These are phyloP conservation scores for Peziza echinospora DNA, from an alignment of 495 filamentous ascomycete species.

Conservation along the genomic window DNA sequence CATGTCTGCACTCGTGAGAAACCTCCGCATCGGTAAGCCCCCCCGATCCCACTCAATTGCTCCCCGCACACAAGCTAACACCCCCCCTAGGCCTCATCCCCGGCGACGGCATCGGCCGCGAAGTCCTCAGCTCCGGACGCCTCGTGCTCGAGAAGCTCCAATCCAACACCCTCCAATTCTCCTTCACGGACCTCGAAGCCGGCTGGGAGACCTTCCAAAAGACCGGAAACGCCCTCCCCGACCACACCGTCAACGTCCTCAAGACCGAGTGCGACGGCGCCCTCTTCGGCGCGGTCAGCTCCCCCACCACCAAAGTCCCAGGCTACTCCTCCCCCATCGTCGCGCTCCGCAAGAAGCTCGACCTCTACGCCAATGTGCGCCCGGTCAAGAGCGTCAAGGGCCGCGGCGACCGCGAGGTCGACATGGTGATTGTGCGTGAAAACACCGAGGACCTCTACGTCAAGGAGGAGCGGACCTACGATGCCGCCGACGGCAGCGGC, in stretches of 20 bases:
- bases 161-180: constrained; percentile 71
- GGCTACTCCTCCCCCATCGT: constrained; percentile 97
- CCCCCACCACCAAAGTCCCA: constrained; percentile 65
- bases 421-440: constrained; percentile 94
- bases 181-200: constrained; percentile 75
- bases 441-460: constrained; percentile 99
- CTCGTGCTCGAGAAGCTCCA: constrained; percentile 77
- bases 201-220: constrained; percentile 82
- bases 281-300: constrained; percentile 81
- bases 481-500: constrained; percentile 36
- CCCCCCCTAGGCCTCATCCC: constrained; percentile 68
- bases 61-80: constrained; percentile 25
- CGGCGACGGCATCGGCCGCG: constrained; percentile 93
- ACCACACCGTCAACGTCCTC: constrained; percentile 67
- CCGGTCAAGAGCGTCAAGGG: constrained; percentile 67
- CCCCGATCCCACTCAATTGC: constrained; percentile 15
- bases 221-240: constrained; percentile 69
- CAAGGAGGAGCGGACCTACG: constrained; percentile 75
- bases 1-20: not conserved
- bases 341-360: constrained; percentile 80
- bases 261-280: constrained; percentile 84
- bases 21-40: not conserved
- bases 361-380: constrained; percentile 92
- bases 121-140: constrained; percentile 91
- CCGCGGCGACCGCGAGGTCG: constrained; percentile 42